Base-by-base conservation (phyloP, 1,284 basidiomycete species). In the Phlebopus sp. region DNA sequence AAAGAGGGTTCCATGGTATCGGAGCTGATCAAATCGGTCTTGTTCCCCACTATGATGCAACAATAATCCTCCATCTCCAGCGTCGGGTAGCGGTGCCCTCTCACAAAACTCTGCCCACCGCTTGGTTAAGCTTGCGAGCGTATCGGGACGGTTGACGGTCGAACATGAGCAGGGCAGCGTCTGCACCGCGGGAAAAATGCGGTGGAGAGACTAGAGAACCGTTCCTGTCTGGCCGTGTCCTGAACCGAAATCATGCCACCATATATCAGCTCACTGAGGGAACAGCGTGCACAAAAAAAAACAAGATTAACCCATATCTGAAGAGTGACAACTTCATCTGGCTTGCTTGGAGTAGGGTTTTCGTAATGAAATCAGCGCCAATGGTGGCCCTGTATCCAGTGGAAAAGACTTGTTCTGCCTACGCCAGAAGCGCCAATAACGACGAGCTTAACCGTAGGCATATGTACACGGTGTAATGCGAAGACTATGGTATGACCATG, bases 111-210 rank as follows among this genome's bases (percentile, higher is more conserved):
- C 82, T 21, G 70, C 60, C 85, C 87, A 91, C 89, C 89, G 92
- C 50, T 78, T 81, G n/a, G 58, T 68, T 38, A 92, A 70, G 0
- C 76, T 73, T 0, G 69, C 52, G 47, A 90, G 73, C 2, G 83
- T 81, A 34, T 80, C 71, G 0, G 77, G 81, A 7, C 77, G 64
- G 55, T 82, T 86, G 34, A 86, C 82, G n/a, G 57, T 91, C 86
- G 62, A 86, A 92, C 72, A 90, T 79, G 50, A 92, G 74, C n/a
- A 92, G 55, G 3, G 77, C 86, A 0, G 89, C 90, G 59, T 91
- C 88, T 4, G 89, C 86, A 1, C 87, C 86, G 7, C 90, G 78
- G n/a, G 57, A 90, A 92, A 69, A 92, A 92, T 0, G 90, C 87
- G 0, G 78, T 75, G 0, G 88, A 88, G 17, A 92, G 75, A 37